Percentiles rank a stretch among this genome's conserved stretches.
phyloP scores from a whole-genome alignment of 1,284 basidiomycete genomes.

The Leucoagaricus sp. region DNA sequence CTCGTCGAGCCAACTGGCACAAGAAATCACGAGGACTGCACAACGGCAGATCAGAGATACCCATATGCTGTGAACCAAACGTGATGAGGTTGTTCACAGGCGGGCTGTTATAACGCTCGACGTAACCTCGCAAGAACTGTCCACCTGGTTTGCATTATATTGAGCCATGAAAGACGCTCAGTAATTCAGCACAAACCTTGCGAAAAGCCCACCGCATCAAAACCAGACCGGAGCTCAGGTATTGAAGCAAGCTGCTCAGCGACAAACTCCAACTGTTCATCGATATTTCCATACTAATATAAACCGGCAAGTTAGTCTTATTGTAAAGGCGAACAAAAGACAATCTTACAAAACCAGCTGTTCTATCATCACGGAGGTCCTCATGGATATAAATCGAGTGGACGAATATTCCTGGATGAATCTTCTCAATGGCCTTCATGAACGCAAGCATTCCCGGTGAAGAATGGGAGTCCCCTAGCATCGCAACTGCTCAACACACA shows the following conservation, averaged over 20 bases:
- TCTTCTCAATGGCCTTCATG: conserved; percentile 61
- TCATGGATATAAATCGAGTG: conserved; percentile 79
- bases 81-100: conserved; percentile 87
- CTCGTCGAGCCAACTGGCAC: conserved; percentile 78
- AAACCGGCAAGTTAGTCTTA: neutral
- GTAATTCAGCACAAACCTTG: conserved; percentile 58
- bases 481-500: neutral
- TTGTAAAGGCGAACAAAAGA: conserved; percentile 8
- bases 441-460: conserved; percentile 74
- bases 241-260: conserved; percentile 69
- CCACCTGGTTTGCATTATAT: conserved; percentile 48
- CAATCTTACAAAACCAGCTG: conserved; percentile 75
- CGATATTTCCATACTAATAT: conserved; percentile 77
- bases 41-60: conserved; percentile 77
- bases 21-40: conserved; percentile 73
- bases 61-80: conserved; percentile 85
- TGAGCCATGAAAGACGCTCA: neutral
- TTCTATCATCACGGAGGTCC: conserved; percentile 69
- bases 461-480: conserved; percentile 57
- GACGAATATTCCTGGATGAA: conserved; percentile 86
- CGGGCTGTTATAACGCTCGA: conserved; percentile 82
- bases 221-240: conserved; percentile 73
- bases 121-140: conserved; percentile 89
- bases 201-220: conserved; percentile 91
- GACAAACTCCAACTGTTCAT: conserved; percentile 69